phyloP scores from a whole-genome alignment of 345 rosid species.

The Gossypium rotundifolium region DNA sequence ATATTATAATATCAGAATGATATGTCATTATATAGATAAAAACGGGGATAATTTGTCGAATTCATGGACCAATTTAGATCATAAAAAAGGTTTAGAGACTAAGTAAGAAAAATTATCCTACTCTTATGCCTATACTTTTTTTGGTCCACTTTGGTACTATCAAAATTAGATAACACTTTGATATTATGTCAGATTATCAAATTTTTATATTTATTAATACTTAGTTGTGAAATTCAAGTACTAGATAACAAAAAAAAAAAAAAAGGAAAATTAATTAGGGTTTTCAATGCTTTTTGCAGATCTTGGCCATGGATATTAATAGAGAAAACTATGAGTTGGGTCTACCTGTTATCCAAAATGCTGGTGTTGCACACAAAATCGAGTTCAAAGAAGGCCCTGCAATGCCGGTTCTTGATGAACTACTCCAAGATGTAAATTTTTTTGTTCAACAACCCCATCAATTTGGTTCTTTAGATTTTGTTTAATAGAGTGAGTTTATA shows the following conservation, averaged over 20 bases:
- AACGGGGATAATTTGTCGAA: rapidly evolving
- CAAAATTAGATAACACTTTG: too few relatives aligned
- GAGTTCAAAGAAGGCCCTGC: slow-evolving; percentile 98
- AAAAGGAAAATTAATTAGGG: background rate
- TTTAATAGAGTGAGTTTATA: background rate
- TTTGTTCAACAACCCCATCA: slow-evolving; percentile 15
- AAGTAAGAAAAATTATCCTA: too few relatives aligned
- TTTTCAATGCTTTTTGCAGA: slow-evolving; percentile 31
- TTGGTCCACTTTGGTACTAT: too few relatives aligned
- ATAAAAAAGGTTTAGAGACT: too few relatives aligned
- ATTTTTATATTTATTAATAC: too few relatives aligned
- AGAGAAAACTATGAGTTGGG: slow-evolving; percentile 87
- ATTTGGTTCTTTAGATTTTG: background rate
- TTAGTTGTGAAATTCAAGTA: too few relatives aligned
- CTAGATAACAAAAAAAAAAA: background rate
- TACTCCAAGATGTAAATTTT: slow-evolving; percentile 70
- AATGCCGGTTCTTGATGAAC: slow-evolving; percentile 73
- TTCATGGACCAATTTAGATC: too few relatives aligned
- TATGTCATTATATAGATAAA: too few relatives aligned
- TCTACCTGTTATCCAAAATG: slow-evolving; percentile 76
- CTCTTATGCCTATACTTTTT: too few relatives aligned
- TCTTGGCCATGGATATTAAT: slow-evolving; percentile 91
- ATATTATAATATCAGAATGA: too few relatives aligned
- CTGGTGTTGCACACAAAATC: slow-evolving; percentile 94
- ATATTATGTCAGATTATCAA: too few relatives aligned